Conservation (phyloP, 208 protist species). For the Wallacemonas sp. region DNA sequence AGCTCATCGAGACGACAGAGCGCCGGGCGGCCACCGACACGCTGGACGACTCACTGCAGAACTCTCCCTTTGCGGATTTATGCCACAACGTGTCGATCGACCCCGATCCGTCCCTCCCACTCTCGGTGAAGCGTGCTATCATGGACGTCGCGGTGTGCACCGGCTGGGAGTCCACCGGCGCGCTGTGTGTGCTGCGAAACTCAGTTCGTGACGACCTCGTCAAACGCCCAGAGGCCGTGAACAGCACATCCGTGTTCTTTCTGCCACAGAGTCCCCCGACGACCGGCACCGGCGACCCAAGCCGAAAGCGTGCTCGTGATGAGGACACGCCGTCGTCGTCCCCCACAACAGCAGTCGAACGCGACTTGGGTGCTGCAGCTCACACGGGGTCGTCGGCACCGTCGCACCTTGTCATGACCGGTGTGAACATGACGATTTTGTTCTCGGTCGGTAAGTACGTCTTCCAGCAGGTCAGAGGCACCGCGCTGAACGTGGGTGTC, state of each 20-base stretch:
- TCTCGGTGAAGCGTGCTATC: slow-evolving; percentile 26
- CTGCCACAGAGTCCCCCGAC: slow-evolving; percentile 20
- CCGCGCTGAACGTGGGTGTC: slow-evolving; percentile 39
- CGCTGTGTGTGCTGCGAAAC: slow-evolving; percentile 62
- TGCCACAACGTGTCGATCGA: slow-evolving; percentile 62
- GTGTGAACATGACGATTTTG: slow-evolving; percentile 69
- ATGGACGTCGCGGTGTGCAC: slow-evolving; percentile 76
- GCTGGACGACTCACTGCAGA: slow-evolving; percentile 43
- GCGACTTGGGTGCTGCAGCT: background rate
- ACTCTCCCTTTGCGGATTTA: slow-evolving; percentile 73
- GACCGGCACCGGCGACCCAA: background rate
- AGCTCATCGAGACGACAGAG: slow-evolving; percentile 48
- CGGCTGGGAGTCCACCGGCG: slow-evolving; percentile 45
- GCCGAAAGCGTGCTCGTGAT: slow-evolving; percentile 32
- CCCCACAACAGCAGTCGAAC: background rate
- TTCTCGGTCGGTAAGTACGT: slow-evolving; percentile 67
- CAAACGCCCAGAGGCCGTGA: slow-evolving; percentile 51
- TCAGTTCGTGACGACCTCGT: slow-evolving; percentile 66
- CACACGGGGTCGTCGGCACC: background rate
- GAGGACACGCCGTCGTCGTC: slow-evolving; percentile 5
- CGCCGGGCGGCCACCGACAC: background rate
- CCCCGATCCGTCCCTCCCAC: slow-evolving; percentile 37
- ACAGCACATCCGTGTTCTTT: slow-evolving; percentile 80
- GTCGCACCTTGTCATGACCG: slow-evolving; percentile 73
- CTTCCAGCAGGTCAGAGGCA: slow-evolving; percentile 71